Evolutionary conservation across 2,329 filamentous ascomycete genomes (phyloP), one percentile per base, ranked within the genome.

Genomic region (Beauveria sp.): DNA sequence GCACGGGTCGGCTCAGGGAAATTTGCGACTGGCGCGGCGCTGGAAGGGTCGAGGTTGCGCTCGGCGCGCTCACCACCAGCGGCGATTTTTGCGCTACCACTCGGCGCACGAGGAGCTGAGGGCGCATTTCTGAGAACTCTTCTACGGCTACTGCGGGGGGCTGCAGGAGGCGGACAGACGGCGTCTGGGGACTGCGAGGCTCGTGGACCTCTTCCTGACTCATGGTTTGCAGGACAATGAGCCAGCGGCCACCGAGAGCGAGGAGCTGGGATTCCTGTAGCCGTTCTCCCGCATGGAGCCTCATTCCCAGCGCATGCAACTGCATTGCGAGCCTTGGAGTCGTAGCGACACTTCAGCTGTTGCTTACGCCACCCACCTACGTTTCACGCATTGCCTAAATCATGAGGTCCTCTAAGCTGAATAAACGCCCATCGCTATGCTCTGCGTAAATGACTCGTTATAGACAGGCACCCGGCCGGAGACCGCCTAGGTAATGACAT

Each of bases 1-100:
- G 34, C 1, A 71, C 65, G 5, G 67, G 68, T 28, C 43, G 63
- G 22, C 67, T 72, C 24, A 70, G 66, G 1, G 68, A 70, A n/a
- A 65, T 72, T 26, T 55, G 71, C 22, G 69, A 73, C 63, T 73
- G 68, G 69, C 26, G 64, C n/a, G 66, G 67, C 69, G 9, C 62
- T 72, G 14, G 66, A 60, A 16, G 61, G 3, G 54, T 71, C 8
- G 68, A 69, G 59, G 69, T 18, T 7, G 3, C 66, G 2, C 52
- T 67, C 44, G 63, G 66, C 5, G 50, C 44, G 5, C 41, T 55
- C 14, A 55, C 24, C 22, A 28, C 16, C 5, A 30, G 24, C 37
- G 52, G 52, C 1, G 50, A 53, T 41, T 37, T 22, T 53, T 34
- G 34, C 50, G 50, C n/a, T 53, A 53, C 34, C 50, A 53, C 3